Percentiles rank a stretch among this genome's conserved stretches.
These are phyloP conservation scores for Candida ulmi DNA, from an alignment of 805 yeast genomes.

Conservation along the genomic window DNA sequence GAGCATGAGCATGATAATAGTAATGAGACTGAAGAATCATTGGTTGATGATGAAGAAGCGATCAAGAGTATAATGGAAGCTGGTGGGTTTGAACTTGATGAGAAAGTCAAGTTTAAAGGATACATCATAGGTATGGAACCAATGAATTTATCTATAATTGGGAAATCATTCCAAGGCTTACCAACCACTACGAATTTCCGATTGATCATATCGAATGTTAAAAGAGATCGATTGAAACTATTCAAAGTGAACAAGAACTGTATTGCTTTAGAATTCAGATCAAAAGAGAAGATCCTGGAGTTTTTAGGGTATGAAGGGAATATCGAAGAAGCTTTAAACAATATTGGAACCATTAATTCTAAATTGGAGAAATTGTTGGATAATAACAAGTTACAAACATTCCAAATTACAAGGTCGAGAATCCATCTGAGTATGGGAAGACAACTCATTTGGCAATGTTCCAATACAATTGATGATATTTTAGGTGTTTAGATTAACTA, in stretches of 20 bases:
- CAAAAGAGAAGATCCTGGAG: slow-evolving; percentile 8
- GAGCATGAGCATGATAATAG: neutral
- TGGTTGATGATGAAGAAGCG: neutral
- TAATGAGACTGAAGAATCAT: too few species aligned
- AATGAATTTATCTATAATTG: slow-evolving; percentile 5
- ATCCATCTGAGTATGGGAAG: slow-evolving; percentile 7
- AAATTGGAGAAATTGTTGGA: slow-evolving; percentile 1
- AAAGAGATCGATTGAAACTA: neutral
- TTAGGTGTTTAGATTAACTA: too few species aligned
- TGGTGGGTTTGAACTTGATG: neutral
- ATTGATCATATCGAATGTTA: slow-evolving; percentile 12
- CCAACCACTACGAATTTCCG: slow-evolving; percentile 9
- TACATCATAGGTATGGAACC: slow-evolving; percentile 14
- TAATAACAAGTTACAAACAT: neutral
- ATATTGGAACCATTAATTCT: neutral
- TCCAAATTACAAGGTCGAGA: slow-evolving; percentile 2
- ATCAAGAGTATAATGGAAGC: neutral
- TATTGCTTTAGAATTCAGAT: slow-evolving; percentile 9
- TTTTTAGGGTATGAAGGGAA: slow-evolving; percentile 9
- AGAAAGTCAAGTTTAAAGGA: slow-evolving; percentile 4
- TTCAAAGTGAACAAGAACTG: slow-evolving; percentile 13
- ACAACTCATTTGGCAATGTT: slow-evolving; percentile 10
- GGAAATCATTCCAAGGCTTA: slow-evolving; percentile 9
- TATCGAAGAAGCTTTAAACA: slow-evolving; percentile 1
- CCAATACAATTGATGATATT: slow-evolving; percentile 5